phyloP scores from a whole-genome alignment of 108 stramenopile species.

The Discostella stelligeroides region DNA sequence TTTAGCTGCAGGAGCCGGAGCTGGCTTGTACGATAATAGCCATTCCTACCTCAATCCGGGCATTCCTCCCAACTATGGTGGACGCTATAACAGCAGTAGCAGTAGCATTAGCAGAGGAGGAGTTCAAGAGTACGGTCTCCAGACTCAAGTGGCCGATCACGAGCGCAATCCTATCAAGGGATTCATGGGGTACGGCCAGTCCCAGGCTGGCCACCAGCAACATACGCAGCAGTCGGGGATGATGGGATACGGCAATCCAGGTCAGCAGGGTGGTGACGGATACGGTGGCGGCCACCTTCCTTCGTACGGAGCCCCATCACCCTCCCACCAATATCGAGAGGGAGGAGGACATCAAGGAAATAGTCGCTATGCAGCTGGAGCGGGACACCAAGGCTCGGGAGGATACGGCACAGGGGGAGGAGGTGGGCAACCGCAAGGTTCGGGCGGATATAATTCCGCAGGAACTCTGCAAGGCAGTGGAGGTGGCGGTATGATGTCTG shows the following conservation, averaged over 20 bases:
- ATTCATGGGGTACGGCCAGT: background rate
- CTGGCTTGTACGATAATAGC: too few relatives aligned
- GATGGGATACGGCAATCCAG: constrained; percentile 10
- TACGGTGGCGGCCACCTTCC: background rate
- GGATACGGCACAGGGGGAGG: background rate
- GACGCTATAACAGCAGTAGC: background rate
- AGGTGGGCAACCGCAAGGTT: background rate
- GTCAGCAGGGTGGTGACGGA: constrained; percentile 15
- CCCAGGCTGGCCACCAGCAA: background rate
- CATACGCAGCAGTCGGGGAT: background rate
- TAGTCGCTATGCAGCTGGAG: constrained; percentile 2
- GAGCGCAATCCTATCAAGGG: constrained; percentile 10
- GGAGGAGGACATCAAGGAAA: constrained; percentile 1
- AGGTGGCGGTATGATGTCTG: background rate
- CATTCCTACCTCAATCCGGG: too few relatives aligned
- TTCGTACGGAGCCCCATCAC: background rate
- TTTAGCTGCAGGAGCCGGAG: background rate
- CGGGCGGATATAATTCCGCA: background rate
- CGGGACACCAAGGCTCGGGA: background rate
- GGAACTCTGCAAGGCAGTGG: background rate
- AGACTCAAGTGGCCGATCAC: too few relatives aligned
- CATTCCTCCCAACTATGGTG: background rate
- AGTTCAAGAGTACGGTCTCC: background rate
- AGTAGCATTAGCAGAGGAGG: background rate
- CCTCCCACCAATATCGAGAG: background rate